Evolutionary conservation across 2,329 filamentous ascomycete genomes (phyloP).

Genomic region (Epichloe baconii): DNA sequence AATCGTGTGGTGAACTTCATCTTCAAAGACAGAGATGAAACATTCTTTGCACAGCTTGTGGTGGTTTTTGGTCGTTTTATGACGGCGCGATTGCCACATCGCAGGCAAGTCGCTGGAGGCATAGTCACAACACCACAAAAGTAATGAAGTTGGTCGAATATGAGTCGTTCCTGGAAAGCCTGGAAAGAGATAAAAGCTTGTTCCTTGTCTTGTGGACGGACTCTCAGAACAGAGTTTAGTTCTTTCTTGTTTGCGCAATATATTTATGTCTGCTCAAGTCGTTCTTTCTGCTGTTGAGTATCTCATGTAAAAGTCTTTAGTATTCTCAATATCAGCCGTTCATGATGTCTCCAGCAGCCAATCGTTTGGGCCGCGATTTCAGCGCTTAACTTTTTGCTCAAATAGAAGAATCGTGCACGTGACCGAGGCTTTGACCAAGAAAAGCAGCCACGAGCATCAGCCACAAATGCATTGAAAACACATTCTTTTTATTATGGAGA

Average conservation of each 20-base stretch:
- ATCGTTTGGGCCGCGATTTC: background rate
- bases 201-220: too few relatives aligned
- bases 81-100: slow-evolving; percentile 68
- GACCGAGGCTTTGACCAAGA: background rate
- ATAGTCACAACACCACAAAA: slow-evolving; percentile 30
- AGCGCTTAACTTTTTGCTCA: too few relatives aligned
- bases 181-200: background rate
- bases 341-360: background rate
- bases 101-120: slow-evolving; percentile 63
- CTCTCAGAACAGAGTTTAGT: too few relatives aligned
- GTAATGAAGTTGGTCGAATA: background rate
- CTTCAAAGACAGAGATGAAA: slow-evolving; percentile 79
- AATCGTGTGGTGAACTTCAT: slow-evolving; percentile 90
- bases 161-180: background rate
- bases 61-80: slow-evolving; percentile 93
- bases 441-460: slow-evolving; percentile 1
- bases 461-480: slow-evolving; percentile 2
- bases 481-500: slow-evolving; percentile 1
- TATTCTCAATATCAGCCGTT: background rate
- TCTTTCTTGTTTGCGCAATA: background rate
- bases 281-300: background rate
- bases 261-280: background rate
- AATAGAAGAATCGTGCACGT: slow-evolving; percentile 1
- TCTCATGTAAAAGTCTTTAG: background rate
- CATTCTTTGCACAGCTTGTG: slow-evolving; percentile 85